Base-by-base conservation (phyloP, 2,329 filamentous ascomycete species). In the Passalora sequoiae region DNA sequence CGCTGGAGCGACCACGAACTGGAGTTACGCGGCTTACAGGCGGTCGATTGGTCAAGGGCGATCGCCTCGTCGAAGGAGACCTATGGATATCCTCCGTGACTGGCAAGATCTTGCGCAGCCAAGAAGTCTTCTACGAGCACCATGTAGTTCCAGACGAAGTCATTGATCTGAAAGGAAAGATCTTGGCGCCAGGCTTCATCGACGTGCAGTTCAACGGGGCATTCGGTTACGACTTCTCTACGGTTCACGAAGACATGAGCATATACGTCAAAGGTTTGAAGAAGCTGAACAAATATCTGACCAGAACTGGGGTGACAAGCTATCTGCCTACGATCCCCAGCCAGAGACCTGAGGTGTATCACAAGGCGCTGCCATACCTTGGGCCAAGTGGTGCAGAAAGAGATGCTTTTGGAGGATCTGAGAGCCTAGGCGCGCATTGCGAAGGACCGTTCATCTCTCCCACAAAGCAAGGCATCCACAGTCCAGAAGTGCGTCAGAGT, bases 151-250 rank as follows among this genome's bases (percentile, higher is more conserved):
- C 89, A 1, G 86, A 91, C 61, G 69, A 81, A 55, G 81, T 83
- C 41, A 74, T 95, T 56, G 81, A 96, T 59, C 79, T 96, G 1
- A 78, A 81, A 39, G 87, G 88, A 46, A 86, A 86, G 57, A 91
- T 95, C 53, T 64, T 96, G 15, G 80, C 85, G 0, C 88, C 89
- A 0, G 89, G 89, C 19, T 76, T 96, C 60, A 92, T 96, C 56
- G 89, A 96, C 54, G 84, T 84, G 40, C 89, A 96, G 66, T 80
- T 96, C 55, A 96, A 96, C 60, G 89, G 89, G 36, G 89, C 86
- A 7, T 91, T 89, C 59, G 89, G 89, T 44, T 94, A 95, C 72
- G 91, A 95, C 70, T 95, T 94, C 65, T 92, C 87, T 3, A 80
- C 81, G 1, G 73, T 88, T 7, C 79, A 85, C n/a, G 41, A 56